Evolutionary conservation across 2,329 filamentous ascomycete species (phyloP).

Genomic region (Fusarium fracticaudum): DNA sequence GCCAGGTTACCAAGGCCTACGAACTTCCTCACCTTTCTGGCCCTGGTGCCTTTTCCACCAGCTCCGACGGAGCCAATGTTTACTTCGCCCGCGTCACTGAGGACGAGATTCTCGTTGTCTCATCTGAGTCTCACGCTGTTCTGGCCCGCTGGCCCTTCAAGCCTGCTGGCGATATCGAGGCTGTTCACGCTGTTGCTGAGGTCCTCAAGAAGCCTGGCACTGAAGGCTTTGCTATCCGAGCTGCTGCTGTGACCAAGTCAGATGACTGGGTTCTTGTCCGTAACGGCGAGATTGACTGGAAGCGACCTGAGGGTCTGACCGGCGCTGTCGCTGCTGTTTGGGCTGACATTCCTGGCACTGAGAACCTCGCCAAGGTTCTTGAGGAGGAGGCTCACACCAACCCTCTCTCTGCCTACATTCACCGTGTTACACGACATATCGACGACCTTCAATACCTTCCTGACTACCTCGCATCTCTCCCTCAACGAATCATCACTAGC

Average conservation of each 20-base stretch:
- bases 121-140: constrained; percentile 79
- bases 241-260: constrained; percentile 73
- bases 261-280: constrained; percentile 85
- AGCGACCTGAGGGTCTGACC: constrained; percentile 82
- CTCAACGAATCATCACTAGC: constrained; percentile 72
- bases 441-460: constrained; percentile 82
- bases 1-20: constrained; percentile 79
- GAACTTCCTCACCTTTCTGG: constrained; percentile 77
- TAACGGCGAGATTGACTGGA: constrained; percentile 85
- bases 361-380: constrained; percentile 80
- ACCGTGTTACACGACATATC: constrained; percentile 84
- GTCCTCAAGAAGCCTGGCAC: constrained; percentile 75
- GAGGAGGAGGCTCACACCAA: constrained; percentile 89
- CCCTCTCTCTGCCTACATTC: constrained; percentile 82
- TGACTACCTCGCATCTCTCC: constrained; percentile 74
- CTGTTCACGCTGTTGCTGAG: constrained; percentile 80
- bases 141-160: constrained; percentile 78
- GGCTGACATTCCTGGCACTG: constrained; percentile 78
- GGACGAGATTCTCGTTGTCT: constrained; percentile 77
- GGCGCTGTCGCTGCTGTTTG: constrained; percentile 82
- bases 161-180: constrained; percentile 52
- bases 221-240: constrained; percentile 78
- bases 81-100: constrained; percentile 87
- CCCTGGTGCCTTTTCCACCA: constrained; percentile 80
- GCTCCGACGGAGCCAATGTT: constrained; percentile 80